These are phyloP conservation scores for Singerocomus inundabilis DNA, from an alignment of 1,284 basidiomycete species.

Conservation along the genomic window DNA sequence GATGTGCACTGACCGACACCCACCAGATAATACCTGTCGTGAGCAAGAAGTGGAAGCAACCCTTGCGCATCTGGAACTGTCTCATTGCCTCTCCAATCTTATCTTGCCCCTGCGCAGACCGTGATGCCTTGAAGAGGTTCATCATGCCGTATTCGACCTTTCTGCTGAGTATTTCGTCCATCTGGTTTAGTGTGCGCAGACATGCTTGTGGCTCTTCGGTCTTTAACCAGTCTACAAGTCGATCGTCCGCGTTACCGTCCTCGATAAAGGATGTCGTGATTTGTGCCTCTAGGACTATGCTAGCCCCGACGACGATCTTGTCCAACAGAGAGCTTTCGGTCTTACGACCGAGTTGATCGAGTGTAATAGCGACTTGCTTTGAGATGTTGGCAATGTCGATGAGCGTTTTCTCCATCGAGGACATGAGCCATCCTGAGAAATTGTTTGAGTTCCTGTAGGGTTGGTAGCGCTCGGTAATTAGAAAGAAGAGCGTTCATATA, in stretches of 20 bases:
- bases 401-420: too few species aligned
- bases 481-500: too few species aligned
- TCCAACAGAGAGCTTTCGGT: too few species aligned
- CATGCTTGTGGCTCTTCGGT: neutral
- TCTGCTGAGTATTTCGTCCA: neutral
- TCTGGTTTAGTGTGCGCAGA: constrained; percentile 2
- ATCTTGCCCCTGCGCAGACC: neutral
- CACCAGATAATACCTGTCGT: constrained; percentile 4
- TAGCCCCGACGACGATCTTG: constrained; percentile 9
- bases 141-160: neutral
- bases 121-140: neutral
- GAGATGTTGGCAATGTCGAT: too few species aligned
- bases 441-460: too few species aligned
- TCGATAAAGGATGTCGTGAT: neutral
- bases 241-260: neutral
- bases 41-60: constrained; percentile 8
- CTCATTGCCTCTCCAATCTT: neutral
- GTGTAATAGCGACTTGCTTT: constrained; percentile 6
- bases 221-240: constrained; percentile 5
- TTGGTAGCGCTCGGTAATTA: too few species aligned
- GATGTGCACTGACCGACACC: neutral
- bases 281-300: constrained; percentile 3
- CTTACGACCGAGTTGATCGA: too few species aligned
- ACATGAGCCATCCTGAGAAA: too few species aligned
- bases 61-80: neutral